phyloP scores from a whole-genome alignment of 2,329 filamentous ascomycete genomes.

The Talaromyces verruculosus region DNA sequence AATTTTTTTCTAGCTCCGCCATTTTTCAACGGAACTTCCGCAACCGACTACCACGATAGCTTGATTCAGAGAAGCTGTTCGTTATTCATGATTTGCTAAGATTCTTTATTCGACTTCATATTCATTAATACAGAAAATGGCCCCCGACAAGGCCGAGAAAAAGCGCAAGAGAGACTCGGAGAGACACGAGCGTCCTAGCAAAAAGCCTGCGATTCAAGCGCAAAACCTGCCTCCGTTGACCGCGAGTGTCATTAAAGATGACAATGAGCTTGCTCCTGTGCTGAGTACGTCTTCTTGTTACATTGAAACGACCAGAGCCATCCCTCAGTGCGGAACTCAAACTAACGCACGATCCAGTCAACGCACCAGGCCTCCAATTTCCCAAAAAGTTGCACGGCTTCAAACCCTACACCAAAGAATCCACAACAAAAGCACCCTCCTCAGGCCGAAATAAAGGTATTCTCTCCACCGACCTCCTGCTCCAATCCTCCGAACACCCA shows the following conservation, averaged over 20 bases:
- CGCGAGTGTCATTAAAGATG: slow-evolving; percentile 49
- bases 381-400: slow-evolving; percentile 33
- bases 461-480: slow-evolving; percentile 52
- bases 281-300: slow-evolving; percentile 43
- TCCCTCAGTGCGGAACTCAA: background rate
- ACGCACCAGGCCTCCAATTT: slow-evolving; percentile 36
- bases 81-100: background rate
- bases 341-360: slow-evolving; percentile 27
- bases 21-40: background rate
- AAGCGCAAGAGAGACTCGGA: slow-evolving; percentile 54
- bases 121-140: slow-evolving; percentile 2
- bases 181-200: slow-evolving; percentile 47
- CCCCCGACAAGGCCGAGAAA: slow-evolving; percentile 39
- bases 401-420: slow-evolving; percentile 49
- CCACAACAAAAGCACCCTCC: slow-evolving; percentile 24
- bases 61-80: background rate
- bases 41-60: background rate
- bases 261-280: slow-evolving; percentile 50
- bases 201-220: slow-evolving; percentile 47
- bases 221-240: slow-evolving; percentile 42
- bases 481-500: slow-evolving; percentile 61
- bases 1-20: slow-evolving; percentile 12
- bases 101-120: background rate
- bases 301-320: background rate
- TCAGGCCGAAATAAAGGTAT: slow-evolving; percentile 38